Percentiles rank a stretch among this genome's conserved stretches.
phyloP scores from a whole-genome alignment of 1,139 yeast species.

The Geotrichum citri-aurantii region DNA sequence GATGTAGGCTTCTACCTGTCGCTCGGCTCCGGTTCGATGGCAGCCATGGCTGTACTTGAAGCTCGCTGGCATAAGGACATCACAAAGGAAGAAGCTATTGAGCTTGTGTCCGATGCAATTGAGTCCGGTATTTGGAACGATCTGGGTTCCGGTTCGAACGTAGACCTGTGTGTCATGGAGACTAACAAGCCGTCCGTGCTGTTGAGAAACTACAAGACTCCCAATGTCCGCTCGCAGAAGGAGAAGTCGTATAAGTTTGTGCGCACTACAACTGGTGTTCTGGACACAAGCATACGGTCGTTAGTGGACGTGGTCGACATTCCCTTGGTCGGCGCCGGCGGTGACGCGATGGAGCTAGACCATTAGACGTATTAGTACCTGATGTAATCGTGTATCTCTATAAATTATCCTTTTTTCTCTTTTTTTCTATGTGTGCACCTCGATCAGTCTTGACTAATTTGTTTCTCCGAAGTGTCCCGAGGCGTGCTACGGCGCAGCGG shows the following conservation, averaged over 20 bases:
- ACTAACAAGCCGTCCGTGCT: slow-evolving; percentile 71
- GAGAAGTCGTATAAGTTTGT: slow-evolving; percentile 76
- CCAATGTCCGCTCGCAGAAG: slow-evolving; percentile 80
- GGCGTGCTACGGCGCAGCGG: neutral
- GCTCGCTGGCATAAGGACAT: slow-evolving; percentile 75
- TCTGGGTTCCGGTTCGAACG: slow-evolving; percentile 96
- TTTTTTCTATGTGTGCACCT: neutral
- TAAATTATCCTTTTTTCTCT: neutral
- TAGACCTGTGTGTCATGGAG: slow-evolving; percentile 95
- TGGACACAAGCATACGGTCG: slow-evolving; percentile 58
- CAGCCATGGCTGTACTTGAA: slow-evolving; percentile 97
- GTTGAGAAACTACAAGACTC: slow-evolving; percentile 81
- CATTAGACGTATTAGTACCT: slow-evolving; percentile 35
- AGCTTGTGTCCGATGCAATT: slow-evolving; percentile 85
- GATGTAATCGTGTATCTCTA: neutral
- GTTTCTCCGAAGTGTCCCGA: neutral
- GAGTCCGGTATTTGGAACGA: slow-evolving; percentile 99
- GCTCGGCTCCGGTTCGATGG: slow-evolving; percentile 95
- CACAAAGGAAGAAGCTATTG: slow-evolving; percentile 81
- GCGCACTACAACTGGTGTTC: slow-evolving; percentile 85
- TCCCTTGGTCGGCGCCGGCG: slow-evolving; percentile 36
- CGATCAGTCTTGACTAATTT: neutral
- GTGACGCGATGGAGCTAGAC: slow-evolving; percentile 69
- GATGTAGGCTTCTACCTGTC: slow-evolving; percentile 92
- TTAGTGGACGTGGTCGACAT: slow-evolving; percentile 69